A percentile compares a stretch with the other conserved stretches of the same genome.
phyloP scores from a whole-genome alignment of 2,329 filamentous ascomycete genomes.

The Colletotrichum sp. region DNA sequence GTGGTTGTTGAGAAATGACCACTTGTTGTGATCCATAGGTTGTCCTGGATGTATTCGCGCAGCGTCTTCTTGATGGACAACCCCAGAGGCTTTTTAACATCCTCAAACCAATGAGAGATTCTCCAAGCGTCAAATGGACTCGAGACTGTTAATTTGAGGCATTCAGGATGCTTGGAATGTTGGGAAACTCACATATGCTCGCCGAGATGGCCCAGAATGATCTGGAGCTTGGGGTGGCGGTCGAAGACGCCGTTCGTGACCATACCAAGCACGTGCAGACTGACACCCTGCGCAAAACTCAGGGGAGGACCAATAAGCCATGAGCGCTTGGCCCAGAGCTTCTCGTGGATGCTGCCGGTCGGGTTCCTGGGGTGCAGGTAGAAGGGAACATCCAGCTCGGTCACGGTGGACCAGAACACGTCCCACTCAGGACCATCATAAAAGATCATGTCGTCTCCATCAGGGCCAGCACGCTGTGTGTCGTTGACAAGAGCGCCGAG shows the following conservation, averaged over 20 bases:
- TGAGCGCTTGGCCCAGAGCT: neutral
- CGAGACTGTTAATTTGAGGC: no score
- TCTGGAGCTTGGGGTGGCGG: neutral
- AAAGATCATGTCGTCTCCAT: neutral
- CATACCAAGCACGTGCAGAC: neutral
- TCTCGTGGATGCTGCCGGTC: neutral
- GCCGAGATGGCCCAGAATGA: neutral
- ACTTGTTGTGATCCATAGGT: neutral
- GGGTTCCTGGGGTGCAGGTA: neutral
- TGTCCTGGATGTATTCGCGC: neutral
- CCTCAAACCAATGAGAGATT: neutral
- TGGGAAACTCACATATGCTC: neutral
- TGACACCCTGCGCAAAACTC: neutral
- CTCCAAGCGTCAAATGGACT: fast-evolving
- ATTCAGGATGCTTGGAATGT: no score
- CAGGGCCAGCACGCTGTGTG: neutral
- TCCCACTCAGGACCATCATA: neutral
- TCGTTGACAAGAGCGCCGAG: constrained; percentile 49
- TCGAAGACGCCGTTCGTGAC: neutral
- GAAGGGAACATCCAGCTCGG: neutral
- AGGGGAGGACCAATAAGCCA: neutral
- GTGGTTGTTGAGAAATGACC: neutral
- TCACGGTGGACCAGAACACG: neutral
- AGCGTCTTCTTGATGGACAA: neutral
- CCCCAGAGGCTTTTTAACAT: neutral